Evolutionary conservation across 2,329 filamentous ascomycete species (phyloP), one percentile per base, ranked within the genome.

Genomic region (Hawksworthiomyces lignivorus): DNA sequence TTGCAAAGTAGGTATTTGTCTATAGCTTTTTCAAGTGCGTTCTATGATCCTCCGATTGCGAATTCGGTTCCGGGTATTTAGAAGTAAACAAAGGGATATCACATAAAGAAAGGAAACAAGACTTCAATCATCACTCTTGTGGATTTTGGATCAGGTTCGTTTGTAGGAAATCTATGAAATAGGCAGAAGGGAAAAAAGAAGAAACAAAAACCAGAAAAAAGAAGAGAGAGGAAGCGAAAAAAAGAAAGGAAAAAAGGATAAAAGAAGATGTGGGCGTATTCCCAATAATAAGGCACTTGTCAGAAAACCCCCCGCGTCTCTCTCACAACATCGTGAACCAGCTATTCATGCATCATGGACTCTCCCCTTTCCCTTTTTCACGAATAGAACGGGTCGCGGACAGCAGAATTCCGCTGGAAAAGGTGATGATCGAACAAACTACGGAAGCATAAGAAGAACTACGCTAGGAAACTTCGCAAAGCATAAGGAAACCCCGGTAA

Each of bases 121-220:
- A 20, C 32, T 34, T 36, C 37, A 47, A 47, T 41, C 47, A 44
- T 46, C 32, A 27, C 40, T 17, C 24, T 32, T 38, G 29, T 46
- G 41, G 41, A n/a, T n/a, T n/a, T n/a, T n/a, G n/a, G n/a, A n/a
- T n/a, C n/a, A n/a, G n/a, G n/a, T n/a, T n/a, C n/a, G n/a, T n/a
- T 31, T 37, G 29, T 36, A 47, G 29, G 33, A 39, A 44, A 34
- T 33, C 48, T 20, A 36, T 37, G 44, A 52, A 53, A 52, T 48
- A 52, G 54, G 48, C 50, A 52, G 44, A 52, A 50, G 31, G 36
- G 10, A 19, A 29, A 24, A 24, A 34, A 41, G 31, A 37, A 37
- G 45, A 42, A 48, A 33, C 36, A 52, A 52, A 45, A 44, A 44
- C 47, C 47, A 48, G 49, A 50, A 49, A 50, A 43, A 44, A 50